Evolutionary conservation across 148 eudicot species (phyloP).

Genomic region (Suaeda aralocaspica): DNA sequence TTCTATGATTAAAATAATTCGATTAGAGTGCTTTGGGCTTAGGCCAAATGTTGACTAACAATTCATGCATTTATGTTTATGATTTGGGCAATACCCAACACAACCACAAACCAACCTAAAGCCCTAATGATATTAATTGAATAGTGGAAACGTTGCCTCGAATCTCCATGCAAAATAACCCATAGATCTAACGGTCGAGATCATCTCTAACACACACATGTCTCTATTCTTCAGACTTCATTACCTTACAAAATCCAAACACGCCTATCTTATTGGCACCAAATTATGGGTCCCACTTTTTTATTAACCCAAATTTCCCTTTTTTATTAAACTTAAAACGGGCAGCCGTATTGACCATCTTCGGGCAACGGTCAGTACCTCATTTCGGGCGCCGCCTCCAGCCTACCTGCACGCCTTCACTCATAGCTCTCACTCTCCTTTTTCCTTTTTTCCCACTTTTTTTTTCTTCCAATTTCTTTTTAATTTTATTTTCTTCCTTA

Average conservation of each 20-base stretch:
- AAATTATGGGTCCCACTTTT: constrained; percentile 3
- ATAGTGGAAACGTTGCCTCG: no score
- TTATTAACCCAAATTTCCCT: not conserved
- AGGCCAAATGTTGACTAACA: no score
- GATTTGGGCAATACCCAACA: no score
- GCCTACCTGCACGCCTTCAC: constrained; percentile 31
- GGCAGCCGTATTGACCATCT: constrained; percentile 37
- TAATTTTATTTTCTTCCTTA: not conserved
- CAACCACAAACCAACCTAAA: no score
- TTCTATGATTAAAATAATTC: no score
- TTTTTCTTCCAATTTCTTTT: not conserved
- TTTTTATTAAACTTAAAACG: constrained; percentile 11
- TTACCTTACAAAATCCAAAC: not conserved
- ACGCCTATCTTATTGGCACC: constrained; percentile 15
- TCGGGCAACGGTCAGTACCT: constrained; percentile 33
- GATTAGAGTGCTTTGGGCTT: no score
- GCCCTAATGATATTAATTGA: no score
- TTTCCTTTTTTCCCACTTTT: constrained; percentile 5
- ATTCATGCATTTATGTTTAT: no score
- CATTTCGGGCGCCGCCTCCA: constrained; percentile 27
- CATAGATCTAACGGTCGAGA: no score
- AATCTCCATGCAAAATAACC: no score
- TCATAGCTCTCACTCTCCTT: constrained; percentile 15
- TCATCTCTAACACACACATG: no score
- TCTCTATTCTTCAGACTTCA: no score